Evolutionary conservation across 2,329 filamentous ascomycete species (phyloP).

Genomic region (Pseudogymnoascus sp.): DNA sequence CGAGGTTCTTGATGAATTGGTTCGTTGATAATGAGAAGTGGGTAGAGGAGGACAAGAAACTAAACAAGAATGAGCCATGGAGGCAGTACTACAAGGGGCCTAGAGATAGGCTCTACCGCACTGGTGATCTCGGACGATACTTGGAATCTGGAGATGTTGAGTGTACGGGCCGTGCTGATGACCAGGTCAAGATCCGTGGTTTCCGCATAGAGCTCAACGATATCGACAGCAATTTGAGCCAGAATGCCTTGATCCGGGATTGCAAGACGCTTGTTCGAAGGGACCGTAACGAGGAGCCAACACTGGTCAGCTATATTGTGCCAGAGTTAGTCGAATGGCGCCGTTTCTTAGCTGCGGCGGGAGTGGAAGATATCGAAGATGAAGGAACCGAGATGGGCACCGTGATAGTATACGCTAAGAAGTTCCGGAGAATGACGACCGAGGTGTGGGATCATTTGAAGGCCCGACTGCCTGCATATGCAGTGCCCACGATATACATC

Average conservation of each 20-base stretch:
- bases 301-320: slow-evolving; percentile 82
- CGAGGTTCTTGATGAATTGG: slow-evolving; percentile 28
- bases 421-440: slow-evolving; percentile 34
- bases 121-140: slow-evolving; percentile 76
- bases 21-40: slow-evolving; percentile 28
- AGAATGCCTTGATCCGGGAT: slow-evolving; percentile 68
- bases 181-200: slow-evolving; percentile 91
- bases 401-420: slow-evolving; percentile 33
- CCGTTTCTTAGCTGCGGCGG: slow-evolving; percentile 51
- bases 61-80: slow-evolving; percentile 66
- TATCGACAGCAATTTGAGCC: slow-evolving; percentile 75
- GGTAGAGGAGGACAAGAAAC: slow-evolving; percentile 41
- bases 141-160: slow-evolving; percentile 61
- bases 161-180: slow-evolving; percentile 71
- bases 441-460: slow-evolving; percentile 59
- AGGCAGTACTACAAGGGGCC: slow-evolving; percentile 69
- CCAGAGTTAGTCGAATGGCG: slow-evolving; percentile 70
- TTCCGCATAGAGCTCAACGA: slow-evolving; percentile 94
- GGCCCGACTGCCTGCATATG: slow-evolving; percentile 63
- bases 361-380: slow-evolving; percentile 46
- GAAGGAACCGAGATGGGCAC: slow-evolving; percentile 31
- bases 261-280: slow-evolving; percentile 78
- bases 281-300: slow-evolving; percentile 77
- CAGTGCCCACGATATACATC: slow-evolving; percentile 67
- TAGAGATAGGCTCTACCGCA: slow-evolving; percentile 77